These are phyloP conservation scores for Neurospora sp. DNA, from an alignment of 495 filamentous ascomycete genomes.

Conservation along the genomic window DNA sequence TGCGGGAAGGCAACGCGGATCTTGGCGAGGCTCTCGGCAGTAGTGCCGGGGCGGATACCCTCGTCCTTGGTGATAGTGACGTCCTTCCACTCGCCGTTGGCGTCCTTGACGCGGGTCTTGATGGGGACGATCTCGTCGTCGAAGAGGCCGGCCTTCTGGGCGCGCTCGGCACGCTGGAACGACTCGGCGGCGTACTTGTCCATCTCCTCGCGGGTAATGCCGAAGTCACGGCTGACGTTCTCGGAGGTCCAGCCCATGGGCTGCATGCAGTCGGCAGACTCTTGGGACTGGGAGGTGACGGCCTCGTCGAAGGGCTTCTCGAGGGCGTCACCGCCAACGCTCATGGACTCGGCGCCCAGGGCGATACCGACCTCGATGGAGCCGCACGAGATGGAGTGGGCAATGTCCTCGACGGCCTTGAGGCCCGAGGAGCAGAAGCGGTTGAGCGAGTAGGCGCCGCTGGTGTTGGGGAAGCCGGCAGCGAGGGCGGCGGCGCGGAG, in stretches of 20 bases:
- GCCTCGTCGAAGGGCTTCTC: slow-evolving; percentile 67
- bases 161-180: slow-evolving; percentile 73
- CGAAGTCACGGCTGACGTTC: slow-evolving; percentile 90
- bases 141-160: slow-evolving; percentile 88
- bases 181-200: slow-evolving; percentile 81
- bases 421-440: slow-evolving; percentile 96
- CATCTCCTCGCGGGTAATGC: slow-evolving; percentile 66
- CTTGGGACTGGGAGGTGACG: slow-evolving; percentile 59
- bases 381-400: slow-evolving; percentile 72
- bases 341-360: slow-evolving; percentile 84
- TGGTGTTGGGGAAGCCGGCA: slow-evolving; percentile 88
- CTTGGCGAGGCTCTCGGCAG: slow-evolving; percentile 69
- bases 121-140: slow-evolving; percentile 94
- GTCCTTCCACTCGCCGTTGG: slow-evolving; percentile 65
- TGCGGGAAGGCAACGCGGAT: slow-evolving; percentile 85
- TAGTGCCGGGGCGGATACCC: slow-evolving; percentile 82
- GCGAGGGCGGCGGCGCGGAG: slow-evolving; percentile 79
- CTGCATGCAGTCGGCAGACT: slow-evolving; percentile 78
- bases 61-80: slow-evolving; percentile 79
- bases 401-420: slow-evolving; percentile 89
- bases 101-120: slow-evolving; percentile 68
- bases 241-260: slow-evolving; percentile 97
- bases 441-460: slow-evolving; percentile 71
- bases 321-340: slow-evolving; percentile 54
- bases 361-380: slow-evolving; percentile 83